A percentile compares a stretch with the other conserved stretches of the same genome.
phyloP scores from a whole-genome alignment of 768 basidiomycete species.

The Guyanaporus albipodus region DNA sequence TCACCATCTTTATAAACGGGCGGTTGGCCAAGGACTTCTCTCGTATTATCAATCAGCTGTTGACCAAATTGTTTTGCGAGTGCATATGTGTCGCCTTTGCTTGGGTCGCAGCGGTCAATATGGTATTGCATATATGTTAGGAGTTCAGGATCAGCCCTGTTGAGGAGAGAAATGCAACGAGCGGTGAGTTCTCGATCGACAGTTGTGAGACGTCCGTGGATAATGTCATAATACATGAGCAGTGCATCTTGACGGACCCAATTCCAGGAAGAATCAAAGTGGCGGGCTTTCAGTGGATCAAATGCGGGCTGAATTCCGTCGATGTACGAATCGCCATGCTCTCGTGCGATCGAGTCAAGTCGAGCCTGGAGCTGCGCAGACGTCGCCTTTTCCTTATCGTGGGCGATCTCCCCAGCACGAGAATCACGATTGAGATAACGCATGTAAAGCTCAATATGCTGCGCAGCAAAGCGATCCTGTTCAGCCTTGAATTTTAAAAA shows the following conservation, averaged over 20 bases:
- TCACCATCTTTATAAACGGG: conserved; percentile 94
- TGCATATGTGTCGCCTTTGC: conserved; percentile 84
- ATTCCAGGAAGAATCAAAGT: conserved; percentile 99
- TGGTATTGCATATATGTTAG: conserved; percentile 94
- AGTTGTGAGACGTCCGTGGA: conserved; percentile 89
- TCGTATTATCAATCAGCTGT: conserved; percentile 90
- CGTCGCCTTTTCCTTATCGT: conserved; percentile 81
- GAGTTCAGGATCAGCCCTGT: conserved; percentile 91
- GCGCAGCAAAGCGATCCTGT: conserved; percentile 86
- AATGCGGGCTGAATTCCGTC: conserved; percentile 95
- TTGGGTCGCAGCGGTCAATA: conserved; percentile 78
- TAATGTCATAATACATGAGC: conserved; percentile 97
- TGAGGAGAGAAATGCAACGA: conserved; percentile 95
- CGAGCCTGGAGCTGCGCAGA: conserved; percentile 70
- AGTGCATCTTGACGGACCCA: conserved; percentile 98
- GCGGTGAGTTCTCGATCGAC: conserved; percentile 96
- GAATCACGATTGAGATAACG: conserved; percentile 94
- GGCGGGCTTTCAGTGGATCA: conserved; percentile 92
- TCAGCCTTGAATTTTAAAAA: conserved; percentile 95
- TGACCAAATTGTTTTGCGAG: conserved; percentile 98
- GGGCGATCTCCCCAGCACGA: conserved; percentile 85
- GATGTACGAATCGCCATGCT: conserved; percentile 92
- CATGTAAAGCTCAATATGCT: conserved; percentile 95
- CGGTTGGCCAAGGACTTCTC: conserved; percentile 75
- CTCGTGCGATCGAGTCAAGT: conserved; percentile 82